phyloP scores from a whole-genome alignment of 2,329 filamentous ascomycete species.

The Trichoderma pleuroti region DNA sequence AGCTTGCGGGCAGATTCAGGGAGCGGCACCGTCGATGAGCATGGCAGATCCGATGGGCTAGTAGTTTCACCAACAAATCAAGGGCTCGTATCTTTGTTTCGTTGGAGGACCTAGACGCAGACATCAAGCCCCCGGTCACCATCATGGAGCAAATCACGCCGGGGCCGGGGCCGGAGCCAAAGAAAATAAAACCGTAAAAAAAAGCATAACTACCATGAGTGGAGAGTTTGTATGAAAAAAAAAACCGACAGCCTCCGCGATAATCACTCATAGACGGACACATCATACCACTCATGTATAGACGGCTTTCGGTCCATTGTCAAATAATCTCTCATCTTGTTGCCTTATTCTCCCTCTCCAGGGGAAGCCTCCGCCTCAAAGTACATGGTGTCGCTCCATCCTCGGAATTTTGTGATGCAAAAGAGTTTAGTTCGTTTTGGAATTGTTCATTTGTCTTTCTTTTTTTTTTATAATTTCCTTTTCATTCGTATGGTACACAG shows the following conservation, averaged over 20 bases:
- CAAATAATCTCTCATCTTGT: neutral
- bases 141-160: neutral
- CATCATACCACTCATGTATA: neutral
- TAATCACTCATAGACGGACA: conserved; percentile 18
- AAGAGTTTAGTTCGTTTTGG: neutral
- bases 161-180: neutral
- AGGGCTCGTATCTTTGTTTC: neutral
- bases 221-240: conserved; percentile 26
- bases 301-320: conserved; percentile 6
- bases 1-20: neutral
- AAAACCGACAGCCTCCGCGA: conserved; percentile 13
- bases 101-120: neutral
- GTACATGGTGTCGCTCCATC: neutral
- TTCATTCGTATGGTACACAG: conserved; percentile 32
- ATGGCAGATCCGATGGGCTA: neutral
- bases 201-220: conserved; percentile 20
- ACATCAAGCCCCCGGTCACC: neutral
- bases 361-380: neutral
- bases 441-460: conserved; percentile 4
- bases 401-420: neutral
- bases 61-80: no score
- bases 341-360: neutral
- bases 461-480: neutral
- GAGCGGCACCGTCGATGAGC: neutral
- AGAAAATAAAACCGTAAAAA: neutral